Evolutionary conservation across 176 grass and related monocot species (phyloP).

Genomic region (Saccharum spontaneum): DNA sequence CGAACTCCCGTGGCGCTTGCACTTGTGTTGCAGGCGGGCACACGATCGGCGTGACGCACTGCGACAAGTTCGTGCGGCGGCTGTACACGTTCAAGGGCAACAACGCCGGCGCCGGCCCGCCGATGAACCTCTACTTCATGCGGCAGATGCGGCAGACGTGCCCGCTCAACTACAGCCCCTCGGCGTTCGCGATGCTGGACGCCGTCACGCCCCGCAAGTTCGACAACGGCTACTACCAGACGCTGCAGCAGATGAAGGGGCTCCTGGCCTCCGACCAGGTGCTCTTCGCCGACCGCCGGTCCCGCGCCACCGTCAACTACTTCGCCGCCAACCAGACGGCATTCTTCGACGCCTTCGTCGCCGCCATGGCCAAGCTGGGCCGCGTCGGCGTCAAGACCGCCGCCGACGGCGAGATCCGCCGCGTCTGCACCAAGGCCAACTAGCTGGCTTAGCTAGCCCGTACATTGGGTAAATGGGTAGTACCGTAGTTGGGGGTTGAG

Average conservation of each 20-base stretch:
- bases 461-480: background rate
- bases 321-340: slow-evolving; percentile 88
- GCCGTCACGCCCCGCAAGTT: slow-evolving; percentile 57
- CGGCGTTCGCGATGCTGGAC: slow-evolving; percentile 73
- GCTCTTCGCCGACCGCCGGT: slow-evolving; percentile 75
- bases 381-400: slow-evolving; percentile 72
- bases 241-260: slow-evolving; percentile 78
- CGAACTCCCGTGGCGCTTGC: background rate
- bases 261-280: slow-evolving; percentile 75
- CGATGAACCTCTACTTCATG: slow-evolving; percentile 75
- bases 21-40: slow-evolving; percentile 45
- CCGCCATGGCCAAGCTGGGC: slow-evolving; percentile 76
- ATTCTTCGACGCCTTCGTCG: slow-evolving; percentile 70
- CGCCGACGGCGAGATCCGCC: slow-evolving; percentile 57
- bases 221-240: slow-evolving; percentile 81
- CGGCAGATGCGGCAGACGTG: slow-evolving; percentile 81
- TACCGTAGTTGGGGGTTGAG: background rate
- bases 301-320: slow-evolving; percentile 62
- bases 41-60: slow-evolving; percentile 84
- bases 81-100: slow-evolving; percentile 69
- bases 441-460: background rate
- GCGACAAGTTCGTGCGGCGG: slow-evolving; percentile 87
- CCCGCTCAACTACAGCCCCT: slow-evolving; percentile 60
- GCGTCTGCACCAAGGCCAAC: slow-evolving; percentile 77
- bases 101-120: slow-evolving; percentile 23